Percentiles rank a stretch among this genome's conserved stretches.
These are phyloP conservation scores for Venturia aucupariae DNA, from an alignment of 2,329 filamentous ascomycete genomes.

Conservation along the genomic window DNA sequence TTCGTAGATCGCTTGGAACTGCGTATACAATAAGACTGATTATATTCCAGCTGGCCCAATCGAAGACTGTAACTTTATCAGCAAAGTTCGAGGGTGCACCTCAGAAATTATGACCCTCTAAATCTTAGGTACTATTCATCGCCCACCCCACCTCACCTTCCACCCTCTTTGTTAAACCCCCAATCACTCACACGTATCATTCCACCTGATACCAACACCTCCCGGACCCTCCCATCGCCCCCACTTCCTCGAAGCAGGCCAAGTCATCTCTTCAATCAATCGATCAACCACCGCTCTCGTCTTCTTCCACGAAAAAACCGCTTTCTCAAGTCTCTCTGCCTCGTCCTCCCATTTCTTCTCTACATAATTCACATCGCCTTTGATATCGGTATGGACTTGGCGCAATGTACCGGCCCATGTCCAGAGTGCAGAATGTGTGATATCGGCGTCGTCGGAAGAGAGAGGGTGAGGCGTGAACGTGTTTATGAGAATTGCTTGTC, in stretches of 20 bases:
- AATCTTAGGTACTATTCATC: too few species aligned
- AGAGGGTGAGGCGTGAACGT: neutral
- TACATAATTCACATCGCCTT: neutral
- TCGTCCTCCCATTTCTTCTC: neutral
- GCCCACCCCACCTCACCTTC: too few species aligned
- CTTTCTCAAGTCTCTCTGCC: neutral
- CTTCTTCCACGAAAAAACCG: neutral
- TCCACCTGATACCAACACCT: neutral
- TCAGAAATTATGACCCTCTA: too few species aligned
- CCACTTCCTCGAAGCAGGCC: neutral
- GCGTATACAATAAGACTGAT: too few species aligned
- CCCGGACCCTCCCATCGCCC: neutral
- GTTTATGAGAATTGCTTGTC: neutral
- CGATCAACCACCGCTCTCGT: neutral
- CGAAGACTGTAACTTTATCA: too few species aligned
- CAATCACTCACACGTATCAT: neutral
- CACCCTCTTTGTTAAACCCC: neutral
- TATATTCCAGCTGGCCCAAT: too few species aligned
- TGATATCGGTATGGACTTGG: neutral
- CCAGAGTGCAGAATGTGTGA: neutral
- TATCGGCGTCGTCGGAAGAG: neutral
- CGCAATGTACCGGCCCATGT: neutral
- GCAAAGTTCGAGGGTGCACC: too few species aligned
- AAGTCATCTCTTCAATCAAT: neutral
- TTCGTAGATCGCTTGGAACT: too few species aligned